Conservation (phyloP, 2,329 filamentous ascomycete species). For the Botrytis cinerea region DNA sequence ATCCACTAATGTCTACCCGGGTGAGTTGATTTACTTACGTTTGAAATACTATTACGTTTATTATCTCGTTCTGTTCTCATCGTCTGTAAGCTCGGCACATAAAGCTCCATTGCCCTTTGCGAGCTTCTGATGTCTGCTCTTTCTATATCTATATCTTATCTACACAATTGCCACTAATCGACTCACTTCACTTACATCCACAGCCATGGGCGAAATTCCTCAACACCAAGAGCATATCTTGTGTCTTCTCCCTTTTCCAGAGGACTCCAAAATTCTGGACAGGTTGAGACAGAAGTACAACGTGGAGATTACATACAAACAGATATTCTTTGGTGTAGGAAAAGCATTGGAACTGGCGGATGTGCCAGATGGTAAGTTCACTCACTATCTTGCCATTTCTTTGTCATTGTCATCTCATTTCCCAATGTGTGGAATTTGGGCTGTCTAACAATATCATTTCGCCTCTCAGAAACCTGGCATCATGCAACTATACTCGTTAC, state of each 20-base stretch:
- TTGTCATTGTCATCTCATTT: background rate
- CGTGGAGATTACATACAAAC: conserved; percentile 48
- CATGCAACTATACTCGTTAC: conserved; percentile 43
- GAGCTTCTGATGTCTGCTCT: background rate
- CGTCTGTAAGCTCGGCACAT: background rate
- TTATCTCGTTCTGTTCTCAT: background rate
- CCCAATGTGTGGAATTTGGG: background rate
- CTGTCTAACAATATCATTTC: background rate
- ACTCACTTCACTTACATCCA: conserved; percentile 13
- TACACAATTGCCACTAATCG: background rate
- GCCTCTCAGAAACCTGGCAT: conserved; percentile 33
- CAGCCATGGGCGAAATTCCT: conserved; percentile 49
- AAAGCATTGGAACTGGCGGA: conserved; percentile 20
- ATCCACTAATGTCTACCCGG: background rate
- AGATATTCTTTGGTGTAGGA: conserved; percentile 36
- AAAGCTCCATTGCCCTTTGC: conserved; percentile 5
- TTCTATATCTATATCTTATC: background rate
- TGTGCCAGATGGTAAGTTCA: conserved; percentile 32
- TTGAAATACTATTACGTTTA: background rate
- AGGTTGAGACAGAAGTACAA: conserved; percentile 47
- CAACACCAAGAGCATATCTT: conserved; percentile 46
- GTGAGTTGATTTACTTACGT: background rate
- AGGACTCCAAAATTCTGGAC: conserved; percentile 44
- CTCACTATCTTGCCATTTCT: too few species aligned
- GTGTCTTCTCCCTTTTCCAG: conserved; percentile 46